phyloP scores from a whole-genome alignment of 148 eudicot species.

The Rheum nobile region DNA sequence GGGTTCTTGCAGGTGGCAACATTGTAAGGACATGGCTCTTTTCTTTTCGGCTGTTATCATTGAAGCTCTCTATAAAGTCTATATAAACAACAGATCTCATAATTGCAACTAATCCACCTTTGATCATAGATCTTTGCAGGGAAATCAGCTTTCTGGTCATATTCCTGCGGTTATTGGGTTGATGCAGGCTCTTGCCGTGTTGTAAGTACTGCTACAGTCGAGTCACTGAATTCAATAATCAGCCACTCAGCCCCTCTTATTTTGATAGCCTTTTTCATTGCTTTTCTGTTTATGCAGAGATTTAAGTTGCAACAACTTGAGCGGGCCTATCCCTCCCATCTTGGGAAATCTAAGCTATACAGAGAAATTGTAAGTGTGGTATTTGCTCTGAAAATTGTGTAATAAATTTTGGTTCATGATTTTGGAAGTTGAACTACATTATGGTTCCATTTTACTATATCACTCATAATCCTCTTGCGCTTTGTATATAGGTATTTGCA shows the following conservation, averaged over 20 bases:
- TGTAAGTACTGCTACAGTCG: constrained; percentile 40
- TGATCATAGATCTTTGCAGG: constrained; percentile 65
- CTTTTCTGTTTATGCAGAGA: constrained; percentile 32
- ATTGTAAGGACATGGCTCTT: constrained; percentile 29
- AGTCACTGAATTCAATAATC: not conserved
- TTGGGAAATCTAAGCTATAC: constrained; percentile 88
- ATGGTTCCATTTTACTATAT: not conserved
- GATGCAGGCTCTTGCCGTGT: constrained; percentile 98
- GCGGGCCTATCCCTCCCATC: constrained; percentile 85
- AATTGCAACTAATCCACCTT: not conserved
- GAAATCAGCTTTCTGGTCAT: constrained; percentile 68
- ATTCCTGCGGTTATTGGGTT: constrained; percentile 91
- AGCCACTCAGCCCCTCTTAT: not conserved
- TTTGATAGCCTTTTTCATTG: not conserved
- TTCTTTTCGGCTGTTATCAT: not conserved
- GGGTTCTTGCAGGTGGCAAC: constrained; percentile 99
- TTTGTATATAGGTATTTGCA: constrained; percentile 63
- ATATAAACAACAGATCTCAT: no score
- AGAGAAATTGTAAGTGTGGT: constrained; percentile 70
- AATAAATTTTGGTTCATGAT: not conserved
- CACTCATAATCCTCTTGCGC: not conserved
- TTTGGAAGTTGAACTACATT: not conserved
- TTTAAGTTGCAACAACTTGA: constrained; percentile 78
- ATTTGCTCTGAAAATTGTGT: not conserved
- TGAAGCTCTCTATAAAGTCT: not conserved